A percentile compares a stretch with the other conserved stretches of the same genome.
Evolutionary conservation across 2,329 filamentous ascomycete species (phyloP).

Genomic region (Geoglossum cookeanum): DNA sequence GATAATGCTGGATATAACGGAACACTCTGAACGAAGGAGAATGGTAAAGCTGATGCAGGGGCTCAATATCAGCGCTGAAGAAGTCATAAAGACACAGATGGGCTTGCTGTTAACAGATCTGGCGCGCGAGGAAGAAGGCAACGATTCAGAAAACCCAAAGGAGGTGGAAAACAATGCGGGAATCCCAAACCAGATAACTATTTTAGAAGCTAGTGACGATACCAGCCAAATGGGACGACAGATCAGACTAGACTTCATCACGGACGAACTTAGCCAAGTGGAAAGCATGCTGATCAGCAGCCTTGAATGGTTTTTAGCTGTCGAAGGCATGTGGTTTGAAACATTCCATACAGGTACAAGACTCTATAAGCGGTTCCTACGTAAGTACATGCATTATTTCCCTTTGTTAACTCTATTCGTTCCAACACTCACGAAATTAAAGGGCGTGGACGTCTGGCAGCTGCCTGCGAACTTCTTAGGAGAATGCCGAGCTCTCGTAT

Average conservation of each 20-base stretch:
- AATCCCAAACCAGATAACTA: slow-evolving; percentile 6
- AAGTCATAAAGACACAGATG: slow-evolving; percentile 55
- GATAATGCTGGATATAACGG: slow-evolving; percentile 55
- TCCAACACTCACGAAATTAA: not conserved
- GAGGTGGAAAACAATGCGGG: slow-evolving; percentile 12
- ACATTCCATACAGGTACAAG: slow-evolving; percentile 49
- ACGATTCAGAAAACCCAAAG: not conserved
- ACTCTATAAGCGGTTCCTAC: slow-evolving; percentile 67
- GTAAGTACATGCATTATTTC: slow-evolving; percentile 33
- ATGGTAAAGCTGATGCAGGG: slow-evolving; percentile 58
- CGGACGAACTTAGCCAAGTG: slow-evolving; percentile 35
- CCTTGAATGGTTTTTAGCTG: slow-evolving; percentile 66
- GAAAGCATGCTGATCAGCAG: slow-evolving; percentile 60
- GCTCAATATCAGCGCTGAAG: slow-evolving; percentile 50
- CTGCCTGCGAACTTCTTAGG: slow-evolving; percentile 33
- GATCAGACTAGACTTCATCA: slow-evolving; percentile 45
- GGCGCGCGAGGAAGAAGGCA: slow-evolving; percentile 14
- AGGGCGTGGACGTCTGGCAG: slow-evolving; percentile 28
- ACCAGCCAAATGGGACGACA: not conserved
- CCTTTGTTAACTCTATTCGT: not conserved
- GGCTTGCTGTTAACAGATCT: slow-evolving; percentile 20
- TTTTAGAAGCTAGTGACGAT: not conserved
- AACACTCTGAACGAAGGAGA: slow-evolving; percentile 42
- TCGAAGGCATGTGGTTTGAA: slow-evolving; percentile 51
- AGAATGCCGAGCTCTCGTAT: slow-evolving; percentile 31